Percentiles rank a stretch among this genome's conserved stretches.
Evolutionary conservation across 2,329 filamentous ascomycete genomes (phyloP).

Genomic region (Parastagonospora nodorum): DNA sequence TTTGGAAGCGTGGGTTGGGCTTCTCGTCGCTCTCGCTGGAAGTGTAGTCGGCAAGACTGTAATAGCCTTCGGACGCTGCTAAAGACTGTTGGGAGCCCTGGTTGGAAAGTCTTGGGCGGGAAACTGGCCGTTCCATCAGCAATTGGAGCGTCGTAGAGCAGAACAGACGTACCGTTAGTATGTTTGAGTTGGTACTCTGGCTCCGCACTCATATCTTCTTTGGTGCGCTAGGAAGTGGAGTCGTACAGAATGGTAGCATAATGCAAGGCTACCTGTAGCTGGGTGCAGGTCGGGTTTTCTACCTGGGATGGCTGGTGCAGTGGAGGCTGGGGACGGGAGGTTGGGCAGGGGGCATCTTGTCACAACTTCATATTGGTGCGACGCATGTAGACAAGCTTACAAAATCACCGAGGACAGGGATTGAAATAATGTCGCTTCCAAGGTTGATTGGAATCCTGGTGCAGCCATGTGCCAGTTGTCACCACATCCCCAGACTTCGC

Average conservation of each 20-base stretch:
- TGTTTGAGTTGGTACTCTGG: slow-evolving; percentile 47
- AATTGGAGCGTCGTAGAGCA: slow-evolving; percentile 5
- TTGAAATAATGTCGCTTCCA: not conserved
- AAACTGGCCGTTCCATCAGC: slow-evolving; percentile 39
- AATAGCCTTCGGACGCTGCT: slow-evolving; percentile 57
- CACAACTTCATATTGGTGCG: slow-evolving; percentile 32
- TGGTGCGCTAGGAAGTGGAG: slow-evolving; percentile 33
- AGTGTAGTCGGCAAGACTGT: slow-evolving; percentile 50
- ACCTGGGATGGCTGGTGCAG: slow-evolving; percentile 31
- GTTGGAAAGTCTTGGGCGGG: slow-evolving; percentile 47
- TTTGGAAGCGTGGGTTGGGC: slow-evolving; percentile 33
- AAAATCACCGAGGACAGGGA: not conserved
- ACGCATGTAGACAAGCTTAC: slow-evolving; percentile 11
- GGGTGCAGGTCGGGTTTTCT: slow-evolving; percentile 30
- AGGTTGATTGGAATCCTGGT: not conserved
- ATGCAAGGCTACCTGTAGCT: slow-evolving; percentile 9
- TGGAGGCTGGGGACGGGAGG: slow-evolving; percentile 36
- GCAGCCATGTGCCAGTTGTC: not conserved
- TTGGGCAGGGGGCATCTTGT: slow-evolving; percentile 31
- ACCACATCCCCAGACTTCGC: not conserved
- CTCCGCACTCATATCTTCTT: slow-evolving; percentile 45
- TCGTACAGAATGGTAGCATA: slow-evolving; percentile 36
- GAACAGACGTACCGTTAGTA: slow-evolving; percentile 43
- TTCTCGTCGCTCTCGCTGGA: slow-evolving; percentile 46
- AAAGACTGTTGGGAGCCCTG: slow-evolving; percentile 52